phyloP scores from a whole-genome alignment of 345 rosid genomes.

The Sisymbrium altissimum region DNA sequence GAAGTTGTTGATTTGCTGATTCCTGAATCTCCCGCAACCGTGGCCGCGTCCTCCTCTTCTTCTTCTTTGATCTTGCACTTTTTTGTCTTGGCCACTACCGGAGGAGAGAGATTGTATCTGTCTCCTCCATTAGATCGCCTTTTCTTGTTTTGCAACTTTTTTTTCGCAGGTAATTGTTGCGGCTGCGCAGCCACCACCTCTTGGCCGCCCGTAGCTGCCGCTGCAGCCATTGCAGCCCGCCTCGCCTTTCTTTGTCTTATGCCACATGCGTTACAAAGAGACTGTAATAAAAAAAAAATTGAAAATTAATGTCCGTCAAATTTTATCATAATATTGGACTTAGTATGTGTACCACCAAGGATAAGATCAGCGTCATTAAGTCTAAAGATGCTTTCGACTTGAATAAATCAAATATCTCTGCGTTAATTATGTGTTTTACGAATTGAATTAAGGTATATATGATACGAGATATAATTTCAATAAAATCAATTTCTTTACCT shows the following conservation, averaged over 20 bases:
- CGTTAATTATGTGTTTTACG: not conserved
- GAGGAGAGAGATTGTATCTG: conserved; percentile 10
- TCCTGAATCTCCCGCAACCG: conserved; percentile 10
- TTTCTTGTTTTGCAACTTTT: conserved; percentile 45
- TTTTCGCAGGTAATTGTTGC: conserved; percentile 20
- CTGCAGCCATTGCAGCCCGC: conserved; percentile 61
- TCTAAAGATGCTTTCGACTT: not conserved
- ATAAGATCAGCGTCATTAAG: not conserved
- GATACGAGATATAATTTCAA: not conserved
- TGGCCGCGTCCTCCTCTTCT: not conserved
- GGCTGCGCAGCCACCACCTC: not conserved
- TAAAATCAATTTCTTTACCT: conserved; percentile 44
- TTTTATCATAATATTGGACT: not conserved
- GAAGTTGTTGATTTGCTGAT: conserved; percentile 28
- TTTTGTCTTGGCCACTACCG: conserved; percentile 16
- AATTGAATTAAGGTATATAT: not conserved
- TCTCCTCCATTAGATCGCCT: conserved; percentile 27
- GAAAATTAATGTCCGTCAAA: not conserved
- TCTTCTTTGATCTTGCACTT: conserved; percentile 28
- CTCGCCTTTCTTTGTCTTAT: conserved; percentile 89
- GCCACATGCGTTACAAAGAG: conserved; percentile 94
- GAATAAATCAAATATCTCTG: not conserved
- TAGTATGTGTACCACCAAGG: not conserved
- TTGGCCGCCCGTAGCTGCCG: conserved; percentile 22
- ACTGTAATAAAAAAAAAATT: conserved; percentile 40